These are phyloP conservation scores for Globisporangium radiosum DNA, from an alignment of 352 stramenopile species.

Conservation along the genomic window DNA sequence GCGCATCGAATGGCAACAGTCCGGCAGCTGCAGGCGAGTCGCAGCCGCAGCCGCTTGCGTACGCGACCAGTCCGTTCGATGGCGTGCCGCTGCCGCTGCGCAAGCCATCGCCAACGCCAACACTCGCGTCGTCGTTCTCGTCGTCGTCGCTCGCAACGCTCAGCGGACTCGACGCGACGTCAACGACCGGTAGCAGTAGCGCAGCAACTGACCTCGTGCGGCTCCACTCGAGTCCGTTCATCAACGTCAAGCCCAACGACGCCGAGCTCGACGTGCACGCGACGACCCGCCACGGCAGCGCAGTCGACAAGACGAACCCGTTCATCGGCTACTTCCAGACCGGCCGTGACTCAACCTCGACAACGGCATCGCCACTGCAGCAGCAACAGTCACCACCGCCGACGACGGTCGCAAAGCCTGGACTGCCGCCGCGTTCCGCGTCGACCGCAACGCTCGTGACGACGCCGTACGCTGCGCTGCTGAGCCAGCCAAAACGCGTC, in stretches of 20 bases:
- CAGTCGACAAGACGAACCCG: constrained; percentile 57
- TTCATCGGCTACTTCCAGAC: constrained; percentile 86
- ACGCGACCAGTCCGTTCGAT: background rate
- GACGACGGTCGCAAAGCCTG: background rate
- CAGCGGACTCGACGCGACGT: background rate
- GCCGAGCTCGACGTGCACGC: constrained; percentile 12
- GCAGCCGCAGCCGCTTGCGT: background rate
- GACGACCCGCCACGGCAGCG: too few relatives aligned
- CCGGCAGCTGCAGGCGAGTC: background rate
- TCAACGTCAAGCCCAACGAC: constrained; percentile 3
- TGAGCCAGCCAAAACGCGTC: constrained; percentile 38
- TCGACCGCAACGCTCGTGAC: constrained; percentile 5
- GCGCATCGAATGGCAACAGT: constrained; percentile 2
- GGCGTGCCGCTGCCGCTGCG: constrained; percentile 3
- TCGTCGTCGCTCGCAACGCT: constrained; percentile 9
- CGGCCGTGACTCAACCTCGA: constrained; percentile 5
- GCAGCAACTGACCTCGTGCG: constrained; percentile 1
- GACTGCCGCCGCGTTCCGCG: constrained; percentile 5
- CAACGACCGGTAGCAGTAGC: background rate
- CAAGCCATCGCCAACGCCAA: constrained; percentile 2
- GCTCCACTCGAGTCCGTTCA: constrained; percentile 5
- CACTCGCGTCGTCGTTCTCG: constrained; percentile 10
- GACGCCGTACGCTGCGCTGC: constrained; percentile 21
- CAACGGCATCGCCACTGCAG: too few relatives aligned
- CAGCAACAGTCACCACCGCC: background rate